Base-by-base conservation (phyloP, 495 filamentous ascomycete genomes). In the Glonium stellatum region DNA sequence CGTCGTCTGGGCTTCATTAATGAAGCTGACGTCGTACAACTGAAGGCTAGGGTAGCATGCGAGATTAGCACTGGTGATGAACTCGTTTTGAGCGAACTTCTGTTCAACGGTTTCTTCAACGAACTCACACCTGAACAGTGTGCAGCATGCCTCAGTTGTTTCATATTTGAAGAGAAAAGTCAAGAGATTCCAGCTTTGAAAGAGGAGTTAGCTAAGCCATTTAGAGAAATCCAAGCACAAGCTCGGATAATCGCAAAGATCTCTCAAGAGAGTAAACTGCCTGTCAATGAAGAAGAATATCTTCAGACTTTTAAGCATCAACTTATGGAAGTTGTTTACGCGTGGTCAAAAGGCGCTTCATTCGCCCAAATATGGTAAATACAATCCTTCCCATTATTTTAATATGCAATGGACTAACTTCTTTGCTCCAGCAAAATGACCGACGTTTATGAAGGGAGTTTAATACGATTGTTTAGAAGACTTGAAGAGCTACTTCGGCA, bases 81-180 rank as follows among this genome's bases (percentile, higher is more conserved):
- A 67, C 77, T 97, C 25, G 83, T 98, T 65, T 82, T 98, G 1
- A 87, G 86, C 47, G 95, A 98, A 73, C 77, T 98, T 31, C 80
- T 98, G 4, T 97, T 98, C 77, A 95, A 97, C 72, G 83, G 91
- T 55, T 96, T 96, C 79, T 98, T 98, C 80, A 97, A 97, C 72
- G 90, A 96, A 66, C 78, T 97, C 27, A 84, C 83, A 0, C 90
- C 93, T 0, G 92, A 97, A 68, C 79, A 92, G 68, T 85, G 82
- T 63, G 93, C 95, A 1, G 82, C 92, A 18, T 80, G 88, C 10
- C 78, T 98, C 54, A 95, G 88, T 68, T 87, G 88, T 64, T 98
- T 98, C 75, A 91, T 97, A 59, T 96, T 96, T 62, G 93, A 98
- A 71, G 93, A 98, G 76, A 95, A 95, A 75, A 81, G 86, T 36